Percentiles rank a stretch among this genome's conserved stretches.
Conservation (phyloP, 2,329 filamentous ascomycete genomes). For the Apiospora malaysiana region DNA sequence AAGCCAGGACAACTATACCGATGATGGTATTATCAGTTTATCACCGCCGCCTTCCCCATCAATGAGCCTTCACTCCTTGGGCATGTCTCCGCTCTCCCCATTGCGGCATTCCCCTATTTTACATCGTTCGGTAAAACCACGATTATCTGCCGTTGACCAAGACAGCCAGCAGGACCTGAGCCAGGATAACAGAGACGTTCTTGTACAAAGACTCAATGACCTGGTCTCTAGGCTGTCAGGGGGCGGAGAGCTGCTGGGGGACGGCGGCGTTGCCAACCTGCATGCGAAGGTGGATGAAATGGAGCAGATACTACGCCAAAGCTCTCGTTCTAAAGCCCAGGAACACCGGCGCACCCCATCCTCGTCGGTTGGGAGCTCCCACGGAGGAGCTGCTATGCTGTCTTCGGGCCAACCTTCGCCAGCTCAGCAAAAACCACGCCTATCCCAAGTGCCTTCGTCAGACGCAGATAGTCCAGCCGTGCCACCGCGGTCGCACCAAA, state of each 20-base stretch:
- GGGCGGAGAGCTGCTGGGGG: constrained; percentile 34
- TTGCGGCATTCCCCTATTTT: constrained; percentile 2
- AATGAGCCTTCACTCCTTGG: constrained; percentile 18
- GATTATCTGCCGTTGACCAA: background rate
- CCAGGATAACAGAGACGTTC: constrained; percentile 49
- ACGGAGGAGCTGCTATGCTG: background rate
- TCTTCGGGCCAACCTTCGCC: background rate
- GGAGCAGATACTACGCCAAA: constrained; percentile 38
- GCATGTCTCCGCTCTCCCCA: constrained; percentile 19
- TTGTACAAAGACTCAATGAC: constrained; percentile 49
- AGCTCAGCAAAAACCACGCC: background rate
- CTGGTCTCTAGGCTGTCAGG: constrained; percentile 33
- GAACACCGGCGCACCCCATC: constrained; percentile 7
- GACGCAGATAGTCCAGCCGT: background rate
- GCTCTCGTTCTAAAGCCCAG: constrained; percentile 23
- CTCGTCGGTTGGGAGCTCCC: background rate
- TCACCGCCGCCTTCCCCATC: constrained; percentile 16
- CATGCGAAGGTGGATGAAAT: constrained; percentile 51
- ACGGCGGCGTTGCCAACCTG: constrained; percentile 42
- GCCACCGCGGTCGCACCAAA: background rate
- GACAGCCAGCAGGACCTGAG: constrained; percentile 22
- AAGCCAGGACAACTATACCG: background rate
- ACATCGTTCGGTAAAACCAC: background rate
- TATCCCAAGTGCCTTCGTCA: background rate
- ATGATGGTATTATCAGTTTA: constrained; percentile 2